A percentile compares a stretch with the other conserved stretches of the same genome.
Conservation (phyloP, 1,284 basidiomycete genomes). For the Cutaneotrichosporon spelunceum region DNA sequence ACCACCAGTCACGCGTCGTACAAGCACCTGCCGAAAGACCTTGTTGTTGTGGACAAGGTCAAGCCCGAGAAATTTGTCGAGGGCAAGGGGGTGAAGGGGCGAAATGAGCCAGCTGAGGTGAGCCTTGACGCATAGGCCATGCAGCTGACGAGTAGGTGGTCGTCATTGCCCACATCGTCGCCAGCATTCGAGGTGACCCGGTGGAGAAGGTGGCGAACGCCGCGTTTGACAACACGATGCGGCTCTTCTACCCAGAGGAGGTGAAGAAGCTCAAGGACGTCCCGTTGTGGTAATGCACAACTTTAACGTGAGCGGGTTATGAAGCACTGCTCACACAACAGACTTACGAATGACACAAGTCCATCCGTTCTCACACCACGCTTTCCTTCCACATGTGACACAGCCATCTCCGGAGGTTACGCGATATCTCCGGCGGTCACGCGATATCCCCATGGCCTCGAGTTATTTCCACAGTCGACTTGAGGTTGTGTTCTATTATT, state of each 20-base stretch:
- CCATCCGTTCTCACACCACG: too few species aligned
- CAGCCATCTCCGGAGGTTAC: too few species aligned
- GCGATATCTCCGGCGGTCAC: too few species aligned
- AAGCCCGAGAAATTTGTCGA: conserved; percentile 67
- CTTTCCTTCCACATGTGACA: too few species aligned
- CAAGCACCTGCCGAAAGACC: conserved; percentile 58
- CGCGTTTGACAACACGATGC: conserved; percentile 66
- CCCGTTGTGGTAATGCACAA: conserved; percentile 1
- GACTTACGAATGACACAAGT: too few species aligned
- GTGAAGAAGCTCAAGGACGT: not conserved
- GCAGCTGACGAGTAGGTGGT: conserved; percentile 54
- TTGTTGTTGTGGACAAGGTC: conserved; percentile 56
- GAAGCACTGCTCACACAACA: too few species aligned
- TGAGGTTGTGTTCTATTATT: too few species aligned
- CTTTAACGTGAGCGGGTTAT: too few species aligned
- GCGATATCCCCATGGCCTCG: too few species aligned
- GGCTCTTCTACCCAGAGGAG: conserved; percentile 56
- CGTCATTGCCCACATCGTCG: conserved; percentile 72
- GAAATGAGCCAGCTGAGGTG: conserved; percentile 70
- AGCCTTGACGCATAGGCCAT: conserved; percentile 11
- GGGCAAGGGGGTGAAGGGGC: conserved; percentile 70
- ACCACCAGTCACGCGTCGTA: conserved; percentile 73
- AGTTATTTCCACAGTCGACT: too few species aligned
- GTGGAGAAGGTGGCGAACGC: conserved; percentile 62
- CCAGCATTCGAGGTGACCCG: conserved; percentile 58